Evolutionary conservation across 1,284 basidiomycete genomes (phyloP), one percentile per base, ranked within the genome.

Genomic region (Gomphus sp.): DNA sequence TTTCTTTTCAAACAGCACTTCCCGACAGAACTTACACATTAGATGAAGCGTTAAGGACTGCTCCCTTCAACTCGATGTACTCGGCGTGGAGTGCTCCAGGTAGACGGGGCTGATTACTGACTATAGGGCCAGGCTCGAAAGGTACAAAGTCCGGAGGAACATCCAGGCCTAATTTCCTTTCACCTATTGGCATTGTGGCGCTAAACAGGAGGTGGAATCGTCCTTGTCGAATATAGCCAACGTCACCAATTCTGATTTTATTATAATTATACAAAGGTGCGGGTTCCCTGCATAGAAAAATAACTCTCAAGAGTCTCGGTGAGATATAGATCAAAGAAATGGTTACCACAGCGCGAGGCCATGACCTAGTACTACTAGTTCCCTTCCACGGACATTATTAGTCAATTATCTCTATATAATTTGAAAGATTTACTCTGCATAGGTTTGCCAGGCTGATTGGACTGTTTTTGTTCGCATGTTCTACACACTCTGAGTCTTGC

Each of bases 171-270:
- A 14, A 11, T n/a, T 4, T 22, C n/a, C 31, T 18, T 9, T 28
- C 12, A 2, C 22, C 36, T 6, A 14, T 3, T 12, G 53, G 39
- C n/a, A 55, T 16, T 28, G 53, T 10, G 41, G 53, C 53, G n/a
- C 31, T 55, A 39, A 55, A 55, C 4, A 55, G 39, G n/a, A 22
- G 37, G 33, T 44, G 41, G 25, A 55, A 55, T 22, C 37, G 4
- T 10, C 53, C 53, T 28, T 55, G 37, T 36, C 37, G 37, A 22
- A 55, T 43, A n/a, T 55, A 55, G 22, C 53, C 53, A 33, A 55
- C 53, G 44, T 55, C 53, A 25, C 22, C 53, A 14, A 55, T 55
- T 10, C 44, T 41, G 36, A 55, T 33, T n/a, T 39, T 44, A 5
- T 55, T 25, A 44, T 44, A 41, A 25, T 44, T 33, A 43, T 43